Evolutionary conservation across 257 asterid genomes (phyloP), one percentile per base, ranked within the genome.

Genomic region (Capsicum pubescens): DNA sequence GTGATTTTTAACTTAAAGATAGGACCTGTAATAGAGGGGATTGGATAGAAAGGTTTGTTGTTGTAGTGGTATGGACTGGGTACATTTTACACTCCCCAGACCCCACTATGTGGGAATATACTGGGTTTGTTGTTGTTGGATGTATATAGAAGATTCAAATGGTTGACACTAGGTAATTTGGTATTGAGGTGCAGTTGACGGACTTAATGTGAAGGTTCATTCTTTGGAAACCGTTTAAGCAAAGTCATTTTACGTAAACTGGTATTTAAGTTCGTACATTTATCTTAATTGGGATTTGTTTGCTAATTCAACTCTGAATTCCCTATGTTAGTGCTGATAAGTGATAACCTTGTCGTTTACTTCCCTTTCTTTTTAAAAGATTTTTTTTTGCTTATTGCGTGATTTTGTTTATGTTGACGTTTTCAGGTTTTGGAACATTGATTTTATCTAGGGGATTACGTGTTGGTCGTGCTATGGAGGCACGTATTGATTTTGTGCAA

Each of bases 401-500:
- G 52, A 12, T 44, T 52, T 83, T 63, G 35, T 58, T 19, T 72
- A 55, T 84, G 63, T 16, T 60, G 60, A 48, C 21, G 7, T 61
- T 48, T 56, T 50, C 58, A 81, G 87, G 85, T 85, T 19, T 39
- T 77, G 80, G 85, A 46, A 60, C 82, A 32, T 77, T 68, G 64
- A 58, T 46, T 26, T 17, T 70, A 59, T 59, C 11, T 83, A 42
- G 7, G 61, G 86, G 67, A 7, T 3, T 87, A 0, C 48, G 14
- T 14, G 6, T 84, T 80, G 50, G 48, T 74, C 8, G 76, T 35
- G 17, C 5, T 39, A 86, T 86, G 83, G 97, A 89, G 79, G 83
- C 77, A 79, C 35, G 82, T 66, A 60, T 90, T 48, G 91, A 94
- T 83, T 92, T 92, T 56, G 8, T 93, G 87, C 84, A 90, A 86